These are phyloP conservation scores for Eragrostis curvula DNA, from an alignment of 176 grass and related monocot genomes.

Conservation along the genomic window DNA sequence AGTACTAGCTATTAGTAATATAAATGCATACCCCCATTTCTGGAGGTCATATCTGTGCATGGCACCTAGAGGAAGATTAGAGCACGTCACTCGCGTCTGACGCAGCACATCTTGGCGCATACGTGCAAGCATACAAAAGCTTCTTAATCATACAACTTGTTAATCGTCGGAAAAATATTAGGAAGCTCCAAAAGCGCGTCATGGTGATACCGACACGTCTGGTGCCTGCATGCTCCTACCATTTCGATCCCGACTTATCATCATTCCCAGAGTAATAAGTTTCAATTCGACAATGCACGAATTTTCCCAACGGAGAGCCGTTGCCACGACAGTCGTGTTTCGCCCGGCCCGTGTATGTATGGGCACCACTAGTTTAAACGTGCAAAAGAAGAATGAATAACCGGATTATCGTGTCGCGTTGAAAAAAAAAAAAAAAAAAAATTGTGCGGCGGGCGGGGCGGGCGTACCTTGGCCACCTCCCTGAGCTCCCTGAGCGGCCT, in stretches of 20 bases:
- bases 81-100: slow-evolving; percentile 14
- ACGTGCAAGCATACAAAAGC: not conserved
- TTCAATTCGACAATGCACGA: not conserved
- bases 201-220: slow-evolving; percentile 12
- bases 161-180: not conserved
- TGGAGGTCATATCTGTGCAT: not conserved
- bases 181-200: not conserved
- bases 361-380: not conserved
- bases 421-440: too few species aligned
- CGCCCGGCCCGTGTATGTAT: not conserved
- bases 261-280: too few species aligned
- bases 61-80: slow-evolving; percentile 29
- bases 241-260: not conserved
- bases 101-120: slow-evolving; percentile 41
- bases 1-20: not conserved
- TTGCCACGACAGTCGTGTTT: not conserved
- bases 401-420: slow-evolving; percentile 16
- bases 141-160: too few species aligned
- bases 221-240: not conserved
- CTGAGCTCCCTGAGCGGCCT: slow-evolving; percentile 91
- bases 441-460: slow-evolving; percentile 21
- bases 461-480: slow-evolving; percentile 94
- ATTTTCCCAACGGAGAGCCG: not conserved
- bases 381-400: too few species aligned
- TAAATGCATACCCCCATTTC: slow-evolving; percentile 26